Conservation (phyloP, 2,329 filamentous ascomycete genomes). For the Tolypocladium paradoxum region DNA sequence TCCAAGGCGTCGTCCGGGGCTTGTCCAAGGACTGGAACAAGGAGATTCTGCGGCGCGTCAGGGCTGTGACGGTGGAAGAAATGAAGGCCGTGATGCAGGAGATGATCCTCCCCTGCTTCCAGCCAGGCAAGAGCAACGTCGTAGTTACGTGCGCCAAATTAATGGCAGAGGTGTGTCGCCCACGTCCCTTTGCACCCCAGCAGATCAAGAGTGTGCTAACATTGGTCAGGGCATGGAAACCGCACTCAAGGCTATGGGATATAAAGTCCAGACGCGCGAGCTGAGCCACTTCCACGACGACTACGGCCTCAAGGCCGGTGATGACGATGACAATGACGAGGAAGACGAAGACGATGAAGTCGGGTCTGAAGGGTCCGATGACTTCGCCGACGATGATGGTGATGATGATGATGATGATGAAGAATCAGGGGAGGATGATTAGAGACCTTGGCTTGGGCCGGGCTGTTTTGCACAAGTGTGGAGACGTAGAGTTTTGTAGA, state of each 20-base stretch:
- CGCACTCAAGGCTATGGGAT: conserved; percentile 65
- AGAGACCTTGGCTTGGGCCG: neutral
- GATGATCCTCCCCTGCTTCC: conserved; percentile 70
- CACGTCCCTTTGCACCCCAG: too few species aligned
- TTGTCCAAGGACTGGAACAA: conserved; percentile 70
- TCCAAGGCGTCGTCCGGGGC: conserved; percentile 67
- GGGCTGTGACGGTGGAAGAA: conserved; percentile 64
- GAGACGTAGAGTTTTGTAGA: neutral
- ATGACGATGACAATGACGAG: conserved; percentile 43
- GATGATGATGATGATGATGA: conserved; percentile 1
- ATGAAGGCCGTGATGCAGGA: conserved; percentile 65
- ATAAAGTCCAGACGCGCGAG: conserved; percentile 63
- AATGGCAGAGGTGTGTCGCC: conserved; percentile 64
- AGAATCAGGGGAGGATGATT: neutral
- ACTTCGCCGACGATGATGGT: too few species aligned
- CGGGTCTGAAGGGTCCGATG: conserved; percentile 2
- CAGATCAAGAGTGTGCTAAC: conserved; percentile 2
- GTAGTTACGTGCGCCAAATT: conserved; percentile 80
- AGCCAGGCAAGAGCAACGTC: conserved; percentile 69
- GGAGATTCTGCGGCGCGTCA: conserved; percentile 64
- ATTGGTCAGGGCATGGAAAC: conserved; percentile 56
- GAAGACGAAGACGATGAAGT: conserved; percentile 29
- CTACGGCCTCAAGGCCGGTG: conserved; percentile 67
- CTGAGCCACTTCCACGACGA: conserved; percentile 79
- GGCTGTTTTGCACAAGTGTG: neutral